Percentiles rank a stretch among this genome's conserved stretches.
Evolutionary conservation across 2,329 filamentous ascomycete genomes (phyloP).

Genomic region (Clonostachys solani): DNA sequence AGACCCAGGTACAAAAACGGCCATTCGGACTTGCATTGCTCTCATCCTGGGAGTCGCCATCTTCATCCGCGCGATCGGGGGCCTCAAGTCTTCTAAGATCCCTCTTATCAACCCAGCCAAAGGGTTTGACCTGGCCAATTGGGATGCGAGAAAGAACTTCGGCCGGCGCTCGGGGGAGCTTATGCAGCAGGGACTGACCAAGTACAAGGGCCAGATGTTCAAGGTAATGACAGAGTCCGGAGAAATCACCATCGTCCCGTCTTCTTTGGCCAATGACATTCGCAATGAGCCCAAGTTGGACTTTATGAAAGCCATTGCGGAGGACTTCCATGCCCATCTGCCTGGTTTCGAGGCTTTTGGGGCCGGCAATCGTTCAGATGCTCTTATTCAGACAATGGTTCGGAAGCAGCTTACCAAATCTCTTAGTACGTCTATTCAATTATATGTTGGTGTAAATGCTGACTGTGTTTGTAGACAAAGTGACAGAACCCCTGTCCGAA

Average conservation of each 20-base stretch:
- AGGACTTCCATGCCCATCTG: slow-evolving; percentile 1
- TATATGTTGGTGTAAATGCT: no score
- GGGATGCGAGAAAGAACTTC: background rate
- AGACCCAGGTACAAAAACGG: no score
- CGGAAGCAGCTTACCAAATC: slow-evolving; percentile 1
- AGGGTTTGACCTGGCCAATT: background rate
- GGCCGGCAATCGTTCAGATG: no score
- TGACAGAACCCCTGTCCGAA: background rate
- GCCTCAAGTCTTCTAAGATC: background rate
- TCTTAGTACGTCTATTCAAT: background rate
- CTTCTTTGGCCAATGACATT: slow-evolving; percentile 9
- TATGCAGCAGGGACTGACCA: background rate
- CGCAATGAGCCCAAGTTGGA: slow-evolving; percentile 11
- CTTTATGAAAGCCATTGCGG: slow-evolving; percentile 5
- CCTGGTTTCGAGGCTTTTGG: background rate
- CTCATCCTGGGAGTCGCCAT: no score
- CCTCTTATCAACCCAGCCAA: slow-evolving; percentile 1
- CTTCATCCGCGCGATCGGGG: no score
- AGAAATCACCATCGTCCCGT: slow-evolving; percentile 9
- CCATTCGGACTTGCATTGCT: no score
- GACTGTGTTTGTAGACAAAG: background rate
- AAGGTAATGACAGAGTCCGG: slow-evolving; percentile 10
- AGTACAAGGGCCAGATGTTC: slow-evolving; percentile 5
- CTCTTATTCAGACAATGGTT: background rate
- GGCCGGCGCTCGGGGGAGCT: background rate